A percentile compares a stretch with the other conserved stretches of the same genome.
phyloP scores from a whole-genome alignment of 1,284 basidiomycete species.

The Apiotrichum porosum region DNA sequence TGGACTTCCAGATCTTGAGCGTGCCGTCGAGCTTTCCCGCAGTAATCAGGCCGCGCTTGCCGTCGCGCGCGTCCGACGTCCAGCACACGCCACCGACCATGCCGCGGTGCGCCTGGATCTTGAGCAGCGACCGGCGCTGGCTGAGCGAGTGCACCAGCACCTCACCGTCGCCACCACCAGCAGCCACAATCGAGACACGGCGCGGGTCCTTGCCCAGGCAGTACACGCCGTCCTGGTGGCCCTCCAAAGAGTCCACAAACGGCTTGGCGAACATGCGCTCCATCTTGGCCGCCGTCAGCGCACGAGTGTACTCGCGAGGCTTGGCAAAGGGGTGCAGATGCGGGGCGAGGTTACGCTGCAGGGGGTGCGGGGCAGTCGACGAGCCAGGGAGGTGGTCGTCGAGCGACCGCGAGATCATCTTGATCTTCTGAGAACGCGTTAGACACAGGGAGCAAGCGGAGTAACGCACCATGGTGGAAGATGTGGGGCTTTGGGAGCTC shows the following conservation, averaged over 20 bases:
- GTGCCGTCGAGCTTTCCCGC: conserved; percentile 82
- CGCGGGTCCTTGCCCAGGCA: conserved; percentile 73
- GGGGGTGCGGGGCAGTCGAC: conserved; percentile 55
- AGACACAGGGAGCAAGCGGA: not conserved
- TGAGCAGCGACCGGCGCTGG: conserved; percentile 61
- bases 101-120: conserved; percentile 79
- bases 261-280: conserved; percentile 96
- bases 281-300: conserved; percentile 92
- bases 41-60: conserved; percentile 67
- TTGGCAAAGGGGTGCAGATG: conserved; percentile 90
- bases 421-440: conserved; percentile 44
- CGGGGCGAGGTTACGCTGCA: conserved; percentile 87
- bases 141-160: conserved; percentile 85
- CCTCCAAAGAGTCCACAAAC: conserved; percentile 84
- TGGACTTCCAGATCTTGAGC: conserved; percentile 80
- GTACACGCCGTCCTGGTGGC: conserved; percentile 94
- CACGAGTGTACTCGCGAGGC: conserved; percentile 87
- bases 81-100: conserved; percentile 71
- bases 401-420: conserved; percentile 48
- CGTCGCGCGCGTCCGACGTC: conserved; percentile 49
- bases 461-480: conserved; percentile 6
- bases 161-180: conserved; percentile 93
- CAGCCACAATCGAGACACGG: conserved; percentile 75
- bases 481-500: no score
- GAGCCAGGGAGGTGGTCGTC: conserved; percentile 50